Evolutionary conservation across 345 rosid species (phyloP).

Genomic region (Corchorus capsularis): DNA sequence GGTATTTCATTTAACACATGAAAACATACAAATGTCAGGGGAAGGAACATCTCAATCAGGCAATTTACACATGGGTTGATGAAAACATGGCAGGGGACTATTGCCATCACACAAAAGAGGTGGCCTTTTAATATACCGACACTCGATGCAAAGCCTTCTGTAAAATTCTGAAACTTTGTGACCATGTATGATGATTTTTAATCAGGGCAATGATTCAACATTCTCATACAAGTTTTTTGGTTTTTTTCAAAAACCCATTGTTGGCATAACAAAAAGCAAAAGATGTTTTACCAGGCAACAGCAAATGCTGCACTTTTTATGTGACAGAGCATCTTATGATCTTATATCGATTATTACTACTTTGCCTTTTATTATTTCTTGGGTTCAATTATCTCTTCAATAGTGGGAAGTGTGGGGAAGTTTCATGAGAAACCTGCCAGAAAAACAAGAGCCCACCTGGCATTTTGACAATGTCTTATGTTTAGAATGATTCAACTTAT

Average conservation of each 20-base stretch:
- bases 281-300: not conserved
- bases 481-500: not conserved
- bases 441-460: not conserved
- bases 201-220: conserved; percentile 4
- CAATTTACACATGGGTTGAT: not conserved
- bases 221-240: not conserved
- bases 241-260: not conserved
- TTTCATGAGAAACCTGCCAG: not conserved
- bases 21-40: not conserved
- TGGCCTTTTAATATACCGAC: conserved; percentile 1
- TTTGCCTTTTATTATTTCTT: not conserved
- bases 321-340: conserved; percentile 22
- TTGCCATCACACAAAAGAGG: not conserved
- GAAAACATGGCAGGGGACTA: not conserved
- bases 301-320: not conserved
- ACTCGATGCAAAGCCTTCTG: not conserved
- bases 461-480: not conserved
- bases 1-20: no score
- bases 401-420: not conserved
- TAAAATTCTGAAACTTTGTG: not conserved
- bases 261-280: not conserved
- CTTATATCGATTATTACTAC: not conserved
- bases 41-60: not conserved
- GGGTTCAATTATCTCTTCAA: not conserved
- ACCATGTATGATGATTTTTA: not conserved